These are phyloP conservation scores for Acanthamoeba sp. DNA, from an alignment of 208 protist genomes.

Conservation along the genomic window DNA sequence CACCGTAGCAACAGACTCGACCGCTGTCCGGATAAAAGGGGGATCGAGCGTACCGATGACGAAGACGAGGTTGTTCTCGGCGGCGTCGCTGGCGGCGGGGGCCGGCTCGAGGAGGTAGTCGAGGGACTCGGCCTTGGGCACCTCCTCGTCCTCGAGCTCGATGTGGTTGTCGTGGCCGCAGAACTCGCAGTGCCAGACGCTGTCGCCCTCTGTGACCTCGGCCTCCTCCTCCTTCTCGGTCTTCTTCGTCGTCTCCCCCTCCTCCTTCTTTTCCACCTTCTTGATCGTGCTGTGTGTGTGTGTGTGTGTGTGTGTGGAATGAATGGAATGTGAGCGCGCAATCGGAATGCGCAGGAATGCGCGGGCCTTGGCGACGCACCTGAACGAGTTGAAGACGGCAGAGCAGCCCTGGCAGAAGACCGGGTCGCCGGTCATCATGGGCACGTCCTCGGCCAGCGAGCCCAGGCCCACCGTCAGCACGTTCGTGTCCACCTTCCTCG, in stretches of 20 bases:
- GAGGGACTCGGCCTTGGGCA: constrained; percentile 73
- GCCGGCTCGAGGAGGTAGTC: constrained; percentile 81
- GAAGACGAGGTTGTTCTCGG: background rate
- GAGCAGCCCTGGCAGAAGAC: constrained; percentile 78
- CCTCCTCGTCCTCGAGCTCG: constrained; percentile 70
- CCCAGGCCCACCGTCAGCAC: constrained; percentile 65
- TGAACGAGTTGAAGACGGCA: constrained; percentile 70
- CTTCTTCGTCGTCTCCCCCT: background rate
- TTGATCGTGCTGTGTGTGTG: background rate
- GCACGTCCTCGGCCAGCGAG: constrained; percentile 20
- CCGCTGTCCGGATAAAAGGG: too few species aligned
- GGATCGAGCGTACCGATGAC: background rate
- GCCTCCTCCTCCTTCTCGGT: constrained; percentile 9
- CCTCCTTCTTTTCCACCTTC: background rate
- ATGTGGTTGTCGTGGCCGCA: constrained; percentile 77
- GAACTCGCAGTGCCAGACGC: constrained; percentile 80
- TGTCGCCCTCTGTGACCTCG: background rate
- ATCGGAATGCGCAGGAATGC: background rate
- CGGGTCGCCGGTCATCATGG: constrained; percentile 81
- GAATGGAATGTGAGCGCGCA: background rate
- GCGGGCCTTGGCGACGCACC: background rate
- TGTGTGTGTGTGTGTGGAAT: too few species aligned
- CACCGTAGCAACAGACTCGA: background rate
- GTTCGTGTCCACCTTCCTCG: constrained; percentile 75
- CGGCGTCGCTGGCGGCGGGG: background rate